Evolutionary conservation across 2,329 filamentous ascomycete species (phyloP).

Genomic region (Aspergillus ochraceoroseus): DNA sequence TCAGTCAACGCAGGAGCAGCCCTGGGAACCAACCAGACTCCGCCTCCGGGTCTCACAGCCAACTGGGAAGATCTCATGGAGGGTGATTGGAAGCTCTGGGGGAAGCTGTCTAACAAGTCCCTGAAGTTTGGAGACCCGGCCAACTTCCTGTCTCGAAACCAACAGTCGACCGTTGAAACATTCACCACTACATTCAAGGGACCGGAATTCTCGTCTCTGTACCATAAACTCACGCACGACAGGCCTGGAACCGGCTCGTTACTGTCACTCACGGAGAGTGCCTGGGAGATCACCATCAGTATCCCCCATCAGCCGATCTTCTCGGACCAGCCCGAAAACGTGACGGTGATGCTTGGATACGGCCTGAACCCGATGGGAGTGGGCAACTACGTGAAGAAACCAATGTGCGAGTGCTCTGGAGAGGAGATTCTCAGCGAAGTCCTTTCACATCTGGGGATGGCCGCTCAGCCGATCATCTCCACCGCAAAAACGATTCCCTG

Average conservation of each 20-base stretch:
- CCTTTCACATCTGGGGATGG: conserved; percentile 36
- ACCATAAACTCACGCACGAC: conserved; percentile 29
- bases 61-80: conserved; percentile 21
- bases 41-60: conserved; percentile 16
- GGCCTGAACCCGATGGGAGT: conserved; percentile 31
- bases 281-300: conserved; percentile 40
- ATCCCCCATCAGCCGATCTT: conserved; percentile 44
- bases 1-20: conserved; percentile 35
- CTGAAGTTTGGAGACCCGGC: conserved; percentile 34
- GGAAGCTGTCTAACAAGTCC: conserved; percentile 31
- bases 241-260: conserved; percentile 31
- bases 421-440: conserved; percentile 38
- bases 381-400: conserved; percentile 39
- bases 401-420: conserved; percentile 39
- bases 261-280: conserved; percentile 36
- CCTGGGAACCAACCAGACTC: conserved; percentile 30
- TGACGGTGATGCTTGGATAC: conserved; percentile 41
- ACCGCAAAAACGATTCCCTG: conserved; percentile 34
- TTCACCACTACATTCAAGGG: conserved; percentile 39
- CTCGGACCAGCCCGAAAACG: conserved; percentile 31
- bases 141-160: conserved; percentile 31
- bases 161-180: conserved; percentile 36
- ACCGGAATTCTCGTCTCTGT: conserved; percentile 25
- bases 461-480: conserved; percentile 25
- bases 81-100: conserved; percentile 39